Base-by-base conservation (phyloP, 2,329 filamentous ascomycete species). In the Arthrobotrys entomopaga region DNA sequence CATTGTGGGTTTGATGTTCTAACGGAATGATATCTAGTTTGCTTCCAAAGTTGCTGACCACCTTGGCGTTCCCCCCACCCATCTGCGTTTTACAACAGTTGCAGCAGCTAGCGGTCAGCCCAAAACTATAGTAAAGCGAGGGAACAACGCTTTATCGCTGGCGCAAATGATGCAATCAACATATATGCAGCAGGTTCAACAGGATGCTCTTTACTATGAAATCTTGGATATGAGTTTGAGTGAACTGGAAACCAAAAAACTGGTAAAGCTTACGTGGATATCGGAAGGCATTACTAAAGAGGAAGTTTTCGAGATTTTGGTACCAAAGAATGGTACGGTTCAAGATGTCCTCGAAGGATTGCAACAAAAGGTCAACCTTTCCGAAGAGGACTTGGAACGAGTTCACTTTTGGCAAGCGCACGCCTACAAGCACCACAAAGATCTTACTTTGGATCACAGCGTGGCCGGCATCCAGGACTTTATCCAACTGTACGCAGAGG, bases 241-340 rank as follows among this genome's bases (percentile, higher is more conserved):
- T 22, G 96, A 99, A 81, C 85, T 96, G 49, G 95, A 99, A 80
- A 95, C 91, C 66, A 95, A 96, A 84, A 97, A 96, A 84, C 88
- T 84, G 67, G 84, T 98, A 76, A 94, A 91, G 81, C 83, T 99
- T 54, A 91, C 86, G 0, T 94, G 91, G 88, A 84, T 99, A 52
- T 91, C 90, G 46, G 95, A 99, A 76, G 95, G 95, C 49, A 90
- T 98, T 76, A 88, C 88, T 10, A 98, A 97, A 84, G 93, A 97
- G 83, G 91, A 97, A 79, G 84, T 85, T 1, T 87, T 88, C 75
- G 93, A 97, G 77, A 82, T 98, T 48, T 87, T 99, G 64, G 92
- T 98, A 3, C 89, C 92, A 75, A 97, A 96, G 82, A 92, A 89
- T 76, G 92, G 93, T 11, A 90, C 86, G 15, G 87, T 97, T 38